Percentiles rank a stretch among this genome's conserved stretches.
phyloP scores from a whole-genome alignment of 306 rosid species.

The Pachyrhizus erosus region DNA sequence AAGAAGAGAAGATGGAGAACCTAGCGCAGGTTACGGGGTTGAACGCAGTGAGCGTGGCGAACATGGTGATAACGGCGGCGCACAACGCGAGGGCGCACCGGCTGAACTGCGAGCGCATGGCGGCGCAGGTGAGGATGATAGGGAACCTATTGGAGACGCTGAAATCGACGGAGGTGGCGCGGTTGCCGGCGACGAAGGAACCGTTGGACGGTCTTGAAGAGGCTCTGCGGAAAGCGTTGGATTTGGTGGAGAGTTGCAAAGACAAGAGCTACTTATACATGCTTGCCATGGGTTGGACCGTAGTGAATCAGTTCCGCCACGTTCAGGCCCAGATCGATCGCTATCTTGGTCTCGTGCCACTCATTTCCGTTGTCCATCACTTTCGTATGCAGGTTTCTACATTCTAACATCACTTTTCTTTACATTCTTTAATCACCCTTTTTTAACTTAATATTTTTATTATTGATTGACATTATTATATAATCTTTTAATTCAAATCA shows the following conservation, averaged over 20 bases:
- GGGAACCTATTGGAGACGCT: constrained; percentile 45
- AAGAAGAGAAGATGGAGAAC: constrained; percentile 1
- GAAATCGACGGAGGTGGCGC: constrained; percentile 41
- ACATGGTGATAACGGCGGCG: constrained; percentile 40
- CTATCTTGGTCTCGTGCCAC: constrained; percentile 46
- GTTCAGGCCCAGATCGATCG: constrained; percentile 52
- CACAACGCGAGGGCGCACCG: constrained; percentile 44
- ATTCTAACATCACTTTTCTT: background rate
- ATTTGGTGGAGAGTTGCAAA: constrained; percentile 47
- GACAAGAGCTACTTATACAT: constrained; percentile 52
- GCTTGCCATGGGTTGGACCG: constrained; percentile 56
- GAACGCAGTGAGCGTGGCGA: background rate
- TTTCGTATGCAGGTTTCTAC: constrained; percentile 46
- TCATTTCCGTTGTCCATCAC: constrained; percentile 49
- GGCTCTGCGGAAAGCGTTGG: constrained; percentile 39
- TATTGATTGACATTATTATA: too few species aligned
- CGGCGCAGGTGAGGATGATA: constrained; percentile 45
- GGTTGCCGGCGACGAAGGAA: constrained; percentile 44
- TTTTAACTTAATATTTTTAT: too few species aligned
- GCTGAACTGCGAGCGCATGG: constrained; percentile 48
- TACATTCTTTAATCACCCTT: too few species aligned
- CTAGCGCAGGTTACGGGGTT: background rate
- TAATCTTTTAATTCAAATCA: too few species aligned
- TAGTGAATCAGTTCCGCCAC: constrained; percentile 52
- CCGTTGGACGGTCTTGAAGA: constrained; percentile 49